Conservation (phyloP, 805 yeast species). For the Saturnispora halmiae region DNA sequence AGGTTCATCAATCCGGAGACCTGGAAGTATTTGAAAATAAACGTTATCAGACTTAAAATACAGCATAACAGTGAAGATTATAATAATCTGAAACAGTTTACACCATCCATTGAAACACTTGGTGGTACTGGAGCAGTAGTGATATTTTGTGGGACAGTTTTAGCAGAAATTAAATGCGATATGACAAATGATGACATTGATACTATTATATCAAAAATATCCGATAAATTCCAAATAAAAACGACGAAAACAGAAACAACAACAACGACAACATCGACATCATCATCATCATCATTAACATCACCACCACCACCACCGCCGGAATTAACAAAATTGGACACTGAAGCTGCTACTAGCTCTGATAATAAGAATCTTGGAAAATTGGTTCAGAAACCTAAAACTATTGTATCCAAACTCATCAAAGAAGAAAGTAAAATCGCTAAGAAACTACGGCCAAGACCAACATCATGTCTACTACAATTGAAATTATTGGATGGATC, state of each 20-base stretch:
- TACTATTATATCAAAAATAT: conserved; percentile 1
- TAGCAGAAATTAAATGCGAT: not conserved
- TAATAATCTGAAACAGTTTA: conserved; percentile 44
- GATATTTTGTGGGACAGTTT: conserved; percentile 34
- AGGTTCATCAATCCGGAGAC: not conserved
- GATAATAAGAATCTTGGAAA: too few species aligned
- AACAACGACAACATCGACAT: too few species aligned
- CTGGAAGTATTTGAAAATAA: not conserved
- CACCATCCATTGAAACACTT: conserved; percentile 32
- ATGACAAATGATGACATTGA: not conserved
- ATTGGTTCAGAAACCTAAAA: not conserved
- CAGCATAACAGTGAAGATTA: conserved; percentile 36
- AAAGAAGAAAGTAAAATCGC: conserved; percentile 6
- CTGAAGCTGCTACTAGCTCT: too few species aligned
- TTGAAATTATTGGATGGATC: conserved; percentile 61
- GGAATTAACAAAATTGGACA: too few species aligned
- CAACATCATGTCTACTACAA: conserved; percentile 38
- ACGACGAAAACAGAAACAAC: too few species aligned
- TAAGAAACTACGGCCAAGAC: conserved; percentile 15
- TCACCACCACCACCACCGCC: too few species aligned
- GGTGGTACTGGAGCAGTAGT: conserved; percentile 49
- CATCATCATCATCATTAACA: too few species aligned
- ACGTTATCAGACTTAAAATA: conserved; percentile 35
- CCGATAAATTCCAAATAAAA: not conserved
- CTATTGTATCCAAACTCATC: conserved; percentile 2